Base-by-base conservation (phyloP, 2,329 filamentous ascomycete species). In the Cercospora berteroae region DNA sequence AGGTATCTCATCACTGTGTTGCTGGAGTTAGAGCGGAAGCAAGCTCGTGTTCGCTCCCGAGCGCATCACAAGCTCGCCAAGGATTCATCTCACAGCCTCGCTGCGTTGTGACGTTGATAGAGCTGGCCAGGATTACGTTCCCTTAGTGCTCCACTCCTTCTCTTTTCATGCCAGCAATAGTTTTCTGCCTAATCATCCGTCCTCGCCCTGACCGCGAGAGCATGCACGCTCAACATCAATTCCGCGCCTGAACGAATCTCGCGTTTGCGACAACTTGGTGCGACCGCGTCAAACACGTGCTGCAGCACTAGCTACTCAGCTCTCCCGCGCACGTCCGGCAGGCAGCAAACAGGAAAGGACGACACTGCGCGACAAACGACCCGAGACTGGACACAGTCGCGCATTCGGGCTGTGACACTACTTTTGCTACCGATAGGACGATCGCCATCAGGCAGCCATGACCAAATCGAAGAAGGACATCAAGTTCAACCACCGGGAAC, bases 401-500 rank as follows among this genome's bases (percentile, higher is more conserved):
- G 36, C 36, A n/a, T 42, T 42, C 36, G 1, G 36, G 36, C 36
- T 8, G 36, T 42, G 36, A n/a, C 36, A 42, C 36, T 8, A 42
- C 36, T 42, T 42, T 16, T n/a, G n/a, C 33, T 6, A 33, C 33
- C 33, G 61, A 57, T 25, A 12, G 29, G 31, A 56, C 52, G n/a
- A 25, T n/a, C 18, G 31, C 27, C 29, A 18, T 18, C 25, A 60
- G 25, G n/a, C 16, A 59, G 42, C 56, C 25, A 86, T 86, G 84
- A 81, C 83, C 66, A 84, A 82, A 74, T 80, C 85, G 67, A 83
- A 84, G 76, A 85, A 85, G 76, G 85, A 86, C 78, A 86, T 89
- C 77, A 85, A 87, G 78, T 89, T 89, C 77, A 83, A 84, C 70
- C 85, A 86, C 75, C 81, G 83, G 68, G 82, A 81, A 68, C 78